Evolutionary conservation across 2,329 filamentous ascomycete species (phyloP).

Genomic region (Aquanectria penicillioides): DNA sequence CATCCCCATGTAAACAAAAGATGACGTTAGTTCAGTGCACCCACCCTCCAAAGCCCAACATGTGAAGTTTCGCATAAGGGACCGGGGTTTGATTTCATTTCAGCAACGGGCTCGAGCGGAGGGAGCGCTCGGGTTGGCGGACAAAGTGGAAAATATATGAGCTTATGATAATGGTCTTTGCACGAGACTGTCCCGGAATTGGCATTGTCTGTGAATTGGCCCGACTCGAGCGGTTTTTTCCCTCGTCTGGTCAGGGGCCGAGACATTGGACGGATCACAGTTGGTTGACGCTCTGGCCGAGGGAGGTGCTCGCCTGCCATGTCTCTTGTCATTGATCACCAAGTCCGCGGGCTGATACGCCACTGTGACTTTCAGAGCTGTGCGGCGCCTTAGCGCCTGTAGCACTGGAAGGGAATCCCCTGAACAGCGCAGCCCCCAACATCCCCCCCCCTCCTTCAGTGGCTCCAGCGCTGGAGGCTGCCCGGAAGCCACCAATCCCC

Average conservation of each 20-base stretch:
- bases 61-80: constrained; percentile 23
- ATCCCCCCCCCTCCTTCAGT: constrained; percentile 8
- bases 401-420: constrained; percentile 7
- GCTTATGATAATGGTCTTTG: constrained; percentile 1
- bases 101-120: constrained; percentile 13
- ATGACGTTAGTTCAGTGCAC: constrained; percentile 13
- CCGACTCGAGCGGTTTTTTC: too few species aligned
- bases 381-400: background rate
- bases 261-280: too few species aligned
- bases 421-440: background rate
- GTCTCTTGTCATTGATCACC: too few species aligned
- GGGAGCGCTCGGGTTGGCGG: constrained; percentile 5
- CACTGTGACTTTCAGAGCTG: too few species aligned
- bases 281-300: too few species aligned
- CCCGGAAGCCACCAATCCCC: constrained; percentile 10
- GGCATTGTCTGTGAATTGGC: background rate
- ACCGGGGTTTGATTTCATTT: constrained; percentile 22
- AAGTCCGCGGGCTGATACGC: too few species aligned
- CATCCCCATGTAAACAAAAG: constrained; percentile 24
- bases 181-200: background rate
- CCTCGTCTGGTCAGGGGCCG: too few species aligned
- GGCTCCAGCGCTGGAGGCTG: constrained; percentile 2
- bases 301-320: too few species aligned
- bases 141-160: background rate
- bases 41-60: constrained; percentile 1